Evolutionary conservation across 2,329 filamentous ascomycete species (phyloP).

Genomic region (Botrytis medusae): DNA sequence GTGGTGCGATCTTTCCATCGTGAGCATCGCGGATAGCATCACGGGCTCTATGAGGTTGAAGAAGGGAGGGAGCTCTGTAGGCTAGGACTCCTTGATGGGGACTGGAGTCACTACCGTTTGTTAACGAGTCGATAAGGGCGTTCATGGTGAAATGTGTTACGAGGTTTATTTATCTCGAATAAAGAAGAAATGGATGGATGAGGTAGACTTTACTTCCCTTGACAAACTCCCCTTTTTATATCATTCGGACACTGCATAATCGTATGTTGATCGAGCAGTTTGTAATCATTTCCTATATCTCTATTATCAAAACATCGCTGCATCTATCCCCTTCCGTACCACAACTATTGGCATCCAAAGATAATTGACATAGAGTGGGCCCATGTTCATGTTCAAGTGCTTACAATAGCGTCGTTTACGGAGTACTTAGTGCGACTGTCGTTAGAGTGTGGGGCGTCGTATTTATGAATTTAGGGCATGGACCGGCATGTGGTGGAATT

Average conservation of each 20-base stretch:
- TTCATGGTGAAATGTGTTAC: background rate
- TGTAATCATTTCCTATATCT: background rate
- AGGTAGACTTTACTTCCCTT: background rate
- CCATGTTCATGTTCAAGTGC: background rate
- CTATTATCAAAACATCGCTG: background rate
- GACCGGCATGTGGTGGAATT: background rate
- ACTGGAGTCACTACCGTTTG: background rate
- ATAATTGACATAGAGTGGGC: background rate
- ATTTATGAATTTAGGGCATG: background rate
- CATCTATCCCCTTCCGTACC: background rate
- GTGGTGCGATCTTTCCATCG: constrained; percentile 46
- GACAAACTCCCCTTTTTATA: background rate
- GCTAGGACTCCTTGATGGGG: constrained; percentile 42
- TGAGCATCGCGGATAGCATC: constrained; percentile 49
- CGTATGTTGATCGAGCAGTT: background rate
- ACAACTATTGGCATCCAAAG: background rate
- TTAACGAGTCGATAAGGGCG: background rate
- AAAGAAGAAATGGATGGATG: too few relatives aligned
- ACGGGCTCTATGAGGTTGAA: constrained; percentile 48
- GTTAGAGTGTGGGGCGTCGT: background rate
- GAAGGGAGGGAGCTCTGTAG: constrained; percentile 47
- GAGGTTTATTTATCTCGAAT: background rate
- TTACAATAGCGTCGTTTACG: background rate
- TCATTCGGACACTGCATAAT: background rate
- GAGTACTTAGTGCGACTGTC: background rate